Conservation (phyloP, 2,329 filamentous ascomycete genomes). For the Pleoardoris graminearum region DNA sequence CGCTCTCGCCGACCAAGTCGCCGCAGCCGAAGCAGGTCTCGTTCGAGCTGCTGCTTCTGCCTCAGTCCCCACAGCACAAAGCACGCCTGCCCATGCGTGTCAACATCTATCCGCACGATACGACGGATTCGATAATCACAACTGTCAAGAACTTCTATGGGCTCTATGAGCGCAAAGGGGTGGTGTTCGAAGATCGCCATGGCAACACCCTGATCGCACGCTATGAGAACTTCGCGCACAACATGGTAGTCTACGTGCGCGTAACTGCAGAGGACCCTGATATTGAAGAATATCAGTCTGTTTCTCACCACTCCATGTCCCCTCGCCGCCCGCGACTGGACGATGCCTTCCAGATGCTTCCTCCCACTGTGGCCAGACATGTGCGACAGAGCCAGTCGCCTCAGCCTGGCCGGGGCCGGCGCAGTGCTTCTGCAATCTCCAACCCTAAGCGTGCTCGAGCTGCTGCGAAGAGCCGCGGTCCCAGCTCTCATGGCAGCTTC, state of each 20-base stretch:
- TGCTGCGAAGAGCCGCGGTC: constrained; percentile 67
- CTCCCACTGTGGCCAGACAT: constrained; percentile 65
- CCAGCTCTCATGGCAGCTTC: constrained; percentile 60
- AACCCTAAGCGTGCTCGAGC: constrained; percentile 63
- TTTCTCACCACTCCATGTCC: constrained; percentile 53
- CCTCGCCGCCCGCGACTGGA: constrained; percentile 62
- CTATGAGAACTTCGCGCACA: constrained; percentile 92
- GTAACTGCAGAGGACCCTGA: constrained; percentile 66
- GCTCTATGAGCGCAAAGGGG: constrained; percentile 80
- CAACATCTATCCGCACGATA: constrained; percentile 93
- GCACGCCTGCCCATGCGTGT: constrained; percentile 82
- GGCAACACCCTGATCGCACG: constrained; percentile 91
- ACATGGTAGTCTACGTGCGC: constrained; percentile 92
- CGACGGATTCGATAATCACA: constrained; percentile 94
- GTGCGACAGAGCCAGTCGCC: constrained; percentile 77
- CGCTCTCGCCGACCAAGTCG: constrained; percentile 43
- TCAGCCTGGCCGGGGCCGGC: constrained; percentile 66
- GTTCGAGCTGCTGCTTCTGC: constrained; percentile 75
- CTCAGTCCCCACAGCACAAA: constrained; percentile 67
- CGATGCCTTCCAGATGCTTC: constrained; percentile 66
- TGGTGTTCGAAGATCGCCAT: constrained; percentile 91
- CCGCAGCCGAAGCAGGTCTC: constrained; percentile 69
- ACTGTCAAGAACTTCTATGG: constrained; percentile 99
- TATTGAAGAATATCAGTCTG: constrained; percentile 52
- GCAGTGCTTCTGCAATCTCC: constrained; percentile 78